Evolutionary conservation across 129 eudicot genomes (phyloP), one percentile per base, ranked within the genome.

Genomic region (Gnaphalium uliginosum): DNA sequence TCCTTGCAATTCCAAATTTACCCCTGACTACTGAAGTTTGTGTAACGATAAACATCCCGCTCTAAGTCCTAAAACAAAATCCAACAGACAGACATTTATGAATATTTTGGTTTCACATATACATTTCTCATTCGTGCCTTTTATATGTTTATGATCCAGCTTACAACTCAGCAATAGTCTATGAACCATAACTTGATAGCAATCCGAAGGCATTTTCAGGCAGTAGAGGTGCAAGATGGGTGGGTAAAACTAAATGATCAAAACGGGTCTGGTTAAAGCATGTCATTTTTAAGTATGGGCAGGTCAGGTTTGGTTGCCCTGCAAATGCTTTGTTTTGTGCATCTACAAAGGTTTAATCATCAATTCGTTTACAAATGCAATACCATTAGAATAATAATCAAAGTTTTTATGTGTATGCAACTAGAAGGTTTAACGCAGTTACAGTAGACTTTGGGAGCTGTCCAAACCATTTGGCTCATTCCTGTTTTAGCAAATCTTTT

Each of bases 31-130:
- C 71, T 48, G 23, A 68, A 37, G 26, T 24, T 69, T 61, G 30
- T 6, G 59, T 76, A 76, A 54, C 22, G 2, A 43, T 14, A 68
- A 39, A 39, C 50, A 43, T 19, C 69, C 50, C 14, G 29, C 80
- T 54, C 80, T 66, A 71, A 18, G 48, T 53, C 48, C 57, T 65
- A 29, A 46, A 72, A 18, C 66, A 57, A 72, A 60, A 61, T 61
- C 8, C 11, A 61, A 61, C 37, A 23, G 17, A 56, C 11, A 5
- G 65, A 59, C 65, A 1, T 59, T 24, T 59, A 10, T 59, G 4
- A 22, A 59, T 24, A 25, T 23, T 59, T 19, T 59, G 29, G 65
- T 59, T 59, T 59, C 19, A 4, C 51, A 27, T 56, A 15, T 51
- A 54, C 29, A 19, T 54, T 53, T 71, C 53, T 71, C 50, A 39